A percentile compares a stretch with the other conserved stretches of the same genome.
phyloP scores from a whole-genome alignment of 371 early-diverging fungal genomes.

The Basidiobolus meristosporus region DNA sequence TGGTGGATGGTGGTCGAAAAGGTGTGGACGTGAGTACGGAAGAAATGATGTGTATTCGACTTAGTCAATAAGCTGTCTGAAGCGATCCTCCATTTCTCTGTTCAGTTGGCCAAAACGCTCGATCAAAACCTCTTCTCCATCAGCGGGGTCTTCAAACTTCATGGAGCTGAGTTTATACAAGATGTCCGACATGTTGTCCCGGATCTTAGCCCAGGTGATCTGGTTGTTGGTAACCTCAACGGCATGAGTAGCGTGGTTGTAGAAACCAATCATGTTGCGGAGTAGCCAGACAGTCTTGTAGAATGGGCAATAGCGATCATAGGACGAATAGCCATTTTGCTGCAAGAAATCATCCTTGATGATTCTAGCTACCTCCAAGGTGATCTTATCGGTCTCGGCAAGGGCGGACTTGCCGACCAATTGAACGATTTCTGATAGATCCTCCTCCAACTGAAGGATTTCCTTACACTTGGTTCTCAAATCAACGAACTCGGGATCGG shows the following conservation, averaged over 20 bases:
- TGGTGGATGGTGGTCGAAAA: too few species aligned
- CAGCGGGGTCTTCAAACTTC: slow-evolving; percentile 98
- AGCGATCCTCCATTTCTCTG: slow-evolving; percentile 93
- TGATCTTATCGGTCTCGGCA: slow-evolving; percentile 98
- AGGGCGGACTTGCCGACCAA: slow-evolving; percentile 91
- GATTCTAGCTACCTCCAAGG: slow-evolving; percentile 92
- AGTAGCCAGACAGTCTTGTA: slow-evolving; percentile 97
- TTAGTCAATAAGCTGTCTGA: slow-evolving; percentile 58
- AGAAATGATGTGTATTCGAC: neutral
- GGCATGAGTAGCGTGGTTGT: slow-evolving; percentile 81
- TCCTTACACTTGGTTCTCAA: slow-evolving; percentile 93
- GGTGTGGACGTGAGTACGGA: too few species aligned
- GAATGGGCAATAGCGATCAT: slow-evolving; percentile 99
- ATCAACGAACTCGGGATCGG: slow-evolving; percentile 84
- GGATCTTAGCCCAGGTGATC: slow-evolving; percentile 91
- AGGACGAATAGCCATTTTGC: slow-evolving; percentile 99
- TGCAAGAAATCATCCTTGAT: slow-evolving; percentile 99
- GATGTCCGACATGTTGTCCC: slow-evolving; percentile 83
- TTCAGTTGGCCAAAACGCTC: slow-evolving; percentile 71
- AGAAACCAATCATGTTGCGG: slow-evolving; percentile 94
- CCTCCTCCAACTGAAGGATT: slow-evolving; percentile 98
- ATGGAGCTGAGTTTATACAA: slow-evolving; percentile 94
- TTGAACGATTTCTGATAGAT: slow-evolving; percentile 98
- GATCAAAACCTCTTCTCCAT: slow-evolving; percentile 72
- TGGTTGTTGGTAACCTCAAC: slow-evolving; percentile 80